phyloP scores from a whole-genome alignment of 2,329 filamentous ascomycete species.

The Fusarium anguioides region DNA sequence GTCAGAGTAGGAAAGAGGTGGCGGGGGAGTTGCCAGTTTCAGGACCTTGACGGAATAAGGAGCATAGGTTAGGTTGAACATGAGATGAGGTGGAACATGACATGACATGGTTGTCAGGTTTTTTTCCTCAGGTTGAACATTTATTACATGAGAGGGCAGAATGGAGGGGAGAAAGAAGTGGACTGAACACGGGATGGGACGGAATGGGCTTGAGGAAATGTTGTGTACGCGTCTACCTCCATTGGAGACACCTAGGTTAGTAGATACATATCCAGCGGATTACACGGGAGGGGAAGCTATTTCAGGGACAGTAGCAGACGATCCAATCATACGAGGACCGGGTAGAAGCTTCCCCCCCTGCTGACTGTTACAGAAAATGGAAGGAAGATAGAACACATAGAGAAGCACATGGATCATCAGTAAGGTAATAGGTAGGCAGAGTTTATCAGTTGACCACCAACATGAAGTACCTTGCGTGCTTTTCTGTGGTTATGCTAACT shows the following conservation, averaged over 20 bases:
- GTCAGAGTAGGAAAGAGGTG: conserved; percentile 9
- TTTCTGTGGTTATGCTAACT: neutral
- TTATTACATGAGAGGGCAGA: conserved; percentile 2
- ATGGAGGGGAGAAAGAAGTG: conserved; percentile 18
- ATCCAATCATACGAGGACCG: conserved; percentile 6
- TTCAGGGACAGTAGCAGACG: conserved; percentile 5
- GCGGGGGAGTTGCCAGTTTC: conserved; percentile 30
- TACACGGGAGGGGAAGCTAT: conserved; percentile 7
- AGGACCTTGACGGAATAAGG: conserved; percentile 7
- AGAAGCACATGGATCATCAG: neutral
- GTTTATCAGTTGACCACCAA: neutral
- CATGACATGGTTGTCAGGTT: conserved; percentile 8
- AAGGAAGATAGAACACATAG: neutral
- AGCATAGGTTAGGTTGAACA: conserved; percentile 14
- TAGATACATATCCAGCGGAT: neutral
- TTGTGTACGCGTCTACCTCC: conserved; percentile 10
- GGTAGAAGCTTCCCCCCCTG: neutral
- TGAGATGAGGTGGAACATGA: conserved; percentile 19
- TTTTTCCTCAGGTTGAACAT: neutral
- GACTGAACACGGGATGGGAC: conserved; percentile 19
- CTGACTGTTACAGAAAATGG: neutral
- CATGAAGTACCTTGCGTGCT: neutral
- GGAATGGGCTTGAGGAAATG: conserved; percentile 25
- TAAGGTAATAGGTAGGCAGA: neutral
- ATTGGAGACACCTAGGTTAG: neutral